phyloP scores from a whole-genome alignment of 78 protist species.

The Parvularia atlantis region DNA sequence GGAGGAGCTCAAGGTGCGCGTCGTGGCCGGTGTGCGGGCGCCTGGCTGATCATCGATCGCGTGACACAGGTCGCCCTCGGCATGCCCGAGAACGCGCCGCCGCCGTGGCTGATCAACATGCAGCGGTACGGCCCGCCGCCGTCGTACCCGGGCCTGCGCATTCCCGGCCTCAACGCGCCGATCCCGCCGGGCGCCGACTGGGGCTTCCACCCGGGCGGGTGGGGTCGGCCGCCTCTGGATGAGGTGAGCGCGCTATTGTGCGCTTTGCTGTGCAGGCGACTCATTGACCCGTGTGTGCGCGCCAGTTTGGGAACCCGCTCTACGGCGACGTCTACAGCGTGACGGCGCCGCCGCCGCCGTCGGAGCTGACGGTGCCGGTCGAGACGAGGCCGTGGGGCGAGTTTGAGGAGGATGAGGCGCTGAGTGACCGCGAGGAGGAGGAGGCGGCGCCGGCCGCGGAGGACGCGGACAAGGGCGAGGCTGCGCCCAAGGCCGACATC shows the following conservation, averaged over 20 bases:
- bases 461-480: too few relatives aligned
- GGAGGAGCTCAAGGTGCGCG: slow-evolving; percentile 53
- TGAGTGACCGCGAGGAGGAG: too few relatives aligned
- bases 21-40: background rate
- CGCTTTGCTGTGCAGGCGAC: background rate
- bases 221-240: slow-evolving; percentile 95
- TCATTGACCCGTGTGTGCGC: too few relatives aligned
- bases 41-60: background rate
- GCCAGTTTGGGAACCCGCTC: slow-evolving; percentile 65
- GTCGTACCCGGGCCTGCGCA: slow-evolving; percentile 81
- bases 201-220: slow-evolving; percentile 76
- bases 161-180: slow-evolving; percentile 97
- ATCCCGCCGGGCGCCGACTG: slow-evolving; percentile 76
- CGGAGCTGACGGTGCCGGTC: too few relatives aligned
- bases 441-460: too few relatives aligned
- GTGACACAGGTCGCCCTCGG: slow-evolving; percentile 77
- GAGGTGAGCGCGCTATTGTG: background rate
- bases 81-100: slow-evolving; percentile 78
- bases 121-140: slow-evolving; percentile 95
- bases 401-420: background rate
- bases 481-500: too few relatives aligned
- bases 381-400: background rate
- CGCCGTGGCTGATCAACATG: slow-evolving; percentile 97
- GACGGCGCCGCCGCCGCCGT: background rate
- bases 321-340: slow-evolving; percentile 73